Base-by-base conservation (phyloP, 306 rosid species). In the Cicer judaicum region DNA sequence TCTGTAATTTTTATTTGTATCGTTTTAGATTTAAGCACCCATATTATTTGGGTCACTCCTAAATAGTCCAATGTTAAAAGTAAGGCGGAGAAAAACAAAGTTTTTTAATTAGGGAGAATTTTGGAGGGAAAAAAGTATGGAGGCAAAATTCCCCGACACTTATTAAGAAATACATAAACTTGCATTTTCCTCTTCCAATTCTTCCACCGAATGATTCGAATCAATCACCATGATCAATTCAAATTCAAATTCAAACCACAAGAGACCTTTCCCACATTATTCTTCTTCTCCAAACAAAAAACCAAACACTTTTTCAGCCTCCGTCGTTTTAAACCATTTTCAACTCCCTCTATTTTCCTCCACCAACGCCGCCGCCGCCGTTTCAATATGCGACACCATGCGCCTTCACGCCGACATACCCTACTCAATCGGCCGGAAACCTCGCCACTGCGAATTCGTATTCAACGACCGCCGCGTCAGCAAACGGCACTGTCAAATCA, bases 391-490 rank as follows among this genome's bases (percentile, higher is more conserved):
- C 66, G 10, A 74, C 64, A 72, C 81, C 77, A 81, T 84, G 48
- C 68, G 14, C 11, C 89, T 91, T 44, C 72, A 19, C 1, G 75
- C 87, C 48, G 86, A 80, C 64, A 75, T 41, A 15, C 90, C 83
- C 7, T 91, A 83, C 78, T 56, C 82, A 12, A 89, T 89, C 59
- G 94, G 97, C 21, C 90, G 97, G 24, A 60, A 81, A 9, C 8
- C 39, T 21, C 77, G 77, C 47, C 10, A 52, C 60, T 91, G 89
- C 10, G 59, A 73, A 2, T 83, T 89, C 53, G 77, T 91, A 73
- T 83, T 85, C 84, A 67, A 49, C 15, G 85, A 91, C 72, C 89
- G 86, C 66, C 87, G 87, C 12, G 91, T 91, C 5, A 83, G 97
- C 64, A 81, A 85, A 63, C 85, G 69, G 10, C 94, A 91, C 64